Evolutionary conservation across 129 eudicot genomes (phyloP), one percentile per base, ranked within the genome.

Genomic region (Ambrosia artemisiifolia): DNA sequence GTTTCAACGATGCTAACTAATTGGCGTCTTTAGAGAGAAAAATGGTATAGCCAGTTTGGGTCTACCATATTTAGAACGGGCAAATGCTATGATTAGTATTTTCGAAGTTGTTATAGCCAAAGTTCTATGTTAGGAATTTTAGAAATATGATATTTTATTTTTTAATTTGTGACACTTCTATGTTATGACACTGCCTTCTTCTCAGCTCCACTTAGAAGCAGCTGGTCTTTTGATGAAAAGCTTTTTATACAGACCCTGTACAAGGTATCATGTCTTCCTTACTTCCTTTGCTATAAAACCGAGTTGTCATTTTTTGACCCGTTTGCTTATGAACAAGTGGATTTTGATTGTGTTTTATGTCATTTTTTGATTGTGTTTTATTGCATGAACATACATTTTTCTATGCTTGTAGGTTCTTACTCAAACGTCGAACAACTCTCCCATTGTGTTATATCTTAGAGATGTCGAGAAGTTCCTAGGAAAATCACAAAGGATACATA

Each of bases 211-310:
- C 92, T 85, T 70, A 86, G 84, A 79, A 83, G 86, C 86, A 84
- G 88, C 84, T 88, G 92, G 95, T 81, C 91, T 51, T 88, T 94
- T 49, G 96, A 90, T 61, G 97, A 94, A 17, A 94, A 94, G 88
- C 85, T 88, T 69, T 74, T 94, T 47, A 67, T 94, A 40, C 96
- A 94, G 72, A 82, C 99, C 64, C 81, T 94, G 60, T 94, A 94
- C 84, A 94, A 86, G 97, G 99, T 94, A 80, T 53, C 34, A 49
- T 50, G 14, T 34, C 76, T 77, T 51, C 49, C 30, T 11, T 11
- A 14, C 43, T 32, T 74, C 51, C 61, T 47, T 67, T 51, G 2
- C 46, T 46, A 48, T 10, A 30, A 11, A 40, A 11, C 46, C 9
- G 16, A 5, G 34, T 30, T 55, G 10, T 5, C 2, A 35, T 44